phyloP scores from a whole-genome alignment of 148 eudicot genomes.

The Limonium bicolor region DNA sequence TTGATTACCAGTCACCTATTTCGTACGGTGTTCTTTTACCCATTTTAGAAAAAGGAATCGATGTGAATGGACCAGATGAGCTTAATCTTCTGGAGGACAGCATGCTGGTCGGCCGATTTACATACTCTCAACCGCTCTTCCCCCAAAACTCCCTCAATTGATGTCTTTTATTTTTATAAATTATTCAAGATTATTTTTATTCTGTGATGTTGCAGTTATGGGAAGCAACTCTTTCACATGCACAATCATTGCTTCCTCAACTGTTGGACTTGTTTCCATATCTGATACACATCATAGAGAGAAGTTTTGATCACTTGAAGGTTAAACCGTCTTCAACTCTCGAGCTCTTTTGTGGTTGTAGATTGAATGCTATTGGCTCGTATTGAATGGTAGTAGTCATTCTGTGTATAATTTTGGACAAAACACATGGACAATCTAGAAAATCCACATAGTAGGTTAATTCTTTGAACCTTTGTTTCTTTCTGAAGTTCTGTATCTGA shows the following conservation, averaged over 20 bases:
- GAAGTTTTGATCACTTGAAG: slow-evolving; percentile 92
- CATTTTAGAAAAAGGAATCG: slow-evolving; percentile 59
- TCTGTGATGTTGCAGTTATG: slow-evolving; percentile 50
- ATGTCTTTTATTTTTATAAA: neutral
- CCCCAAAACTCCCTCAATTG: neutral
- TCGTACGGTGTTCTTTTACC: slow-evolving; percentile 71
- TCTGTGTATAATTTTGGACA: too few relatives aligned
- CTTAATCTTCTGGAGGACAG: slow-evolving; percentile 87
- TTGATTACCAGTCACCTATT: slow-evolving; percentile 76
- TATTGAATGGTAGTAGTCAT: too few relatives aligned
- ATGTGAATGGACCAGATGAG: slow-evolving; percentile 83
- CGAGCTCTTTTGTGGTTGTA: too few relatives aligned
- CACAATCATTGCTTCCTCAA: slow-evolving; percentile 79
- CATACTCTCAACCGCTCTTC: too few relatives aligned
- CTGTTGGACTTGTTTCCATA: slow-evolving; percentile 59
- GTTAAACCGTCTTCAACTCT: too few relatives aligned
- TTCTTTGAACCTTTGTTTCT: too few relatives aligned
- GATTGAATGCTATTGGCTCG: too few relatives aligned
- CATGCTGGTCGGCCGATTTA: slow-evolving; percentile 46
- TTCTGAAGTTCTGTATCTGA: too few relatives aligned
- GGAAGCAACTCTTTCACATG: slow-evolving; percentile 90
- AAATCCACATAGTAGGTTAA: too few relatives aligned
- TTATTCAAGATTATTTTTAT: slow-evolving; percentile 5
- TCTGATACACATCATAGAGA: slow-evolving; percentile 68
- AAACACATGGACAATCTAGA: too few relatives aligned